Evolutionary conservation across 2,329 filamentous ascomycete species (phyloP), one percentile per base, ranked within the genome.

Genomic region (Rosellinia necatrix): DNA sequence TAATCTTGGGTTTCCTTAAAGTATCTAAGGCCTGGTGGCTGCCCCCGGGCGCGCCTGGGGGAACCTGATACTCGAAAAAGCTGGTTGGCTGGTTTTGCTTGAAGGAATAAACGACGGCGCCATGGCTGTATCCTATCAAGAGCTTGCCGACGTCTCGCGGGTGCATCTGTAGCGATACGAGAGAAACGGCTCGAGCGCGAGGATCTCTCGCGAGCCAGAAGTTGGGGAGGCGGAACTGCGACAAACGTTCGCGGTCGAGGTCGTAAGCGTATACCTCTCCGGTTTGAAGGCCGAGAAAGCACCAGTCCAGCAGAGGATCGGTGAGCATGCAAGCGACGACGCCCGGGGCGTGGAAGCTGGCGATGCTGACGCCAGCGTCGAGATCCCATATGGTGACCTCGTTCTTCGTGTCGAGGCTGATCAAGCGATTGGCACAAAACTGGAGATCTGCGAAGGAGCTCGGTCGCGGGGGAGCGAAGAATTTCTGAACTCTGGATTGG

Each of bases 241-340:
- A 75, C 57, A 94, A 76, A 25, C 80, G 79, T 69, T 91, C 86
- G 56, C 92, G 83, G 69, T 97, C 94, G 53, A 99, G 79, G 71
- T 99, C 94, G 70, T 93, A 99, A n/a, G 91, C 91, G 57, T 93
- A 81, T 9, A 97, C 80, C 55, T 97, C 92, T 58, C 93, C 92
- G 68, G 83, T 90, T 61, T 90, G 85, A 60, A 92, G 77, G 10
- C 92, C 94, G 40, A 97, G 78, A 59, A 99, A 88, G 32, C 88
- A 91, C 85, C 96, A 99, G 72, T 99, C 94, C 58, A 99, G 79
- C 76, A 91, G 90, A 0, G 93, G 91, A 70, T 99, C 94, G 6
- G 89, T 92, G 54, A 89, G 81, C 66, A 97, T 71, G 27, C 84
- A 82, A 12, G 85, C 87, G 17, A 92, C 90, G 44, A 86, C 81